Conservation (phyloP, 2,329 filamentous ascomycete species). For the Davidsoniella eucalypti region DNA sequence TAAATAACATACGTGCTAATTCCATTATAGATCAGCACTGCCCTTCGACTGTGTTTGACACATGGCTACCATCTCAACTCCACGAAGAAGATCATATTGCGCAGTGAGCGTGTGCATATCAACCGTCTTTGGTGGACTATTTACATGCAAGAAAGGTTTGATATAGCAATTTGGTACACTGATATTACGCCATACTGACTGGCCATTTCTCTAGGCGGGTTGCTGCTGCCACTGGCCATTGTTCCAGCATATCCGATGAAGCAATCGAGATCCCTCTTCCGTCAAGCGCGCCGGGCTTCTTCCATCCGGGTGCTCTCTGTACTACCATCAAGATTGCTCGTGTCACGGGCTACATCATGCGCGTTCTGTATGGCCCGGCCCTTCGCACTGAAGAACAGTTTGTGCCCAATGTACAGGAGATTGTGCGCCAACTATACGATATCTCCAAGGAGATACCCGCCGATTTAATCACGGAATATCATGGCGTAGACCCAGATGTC, state of each 20-base stretch:
- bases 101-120: constrained; percentile 15
- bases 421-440: constrained; percentile 16
- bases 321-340: constrained; percentile 18
- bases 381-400: constrained; percentile 19
- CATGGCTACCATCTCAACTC: constrained; percentile 18
- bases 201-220: constrained; percentile 1
- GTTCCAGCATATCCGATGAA: constrained; percentile 9
- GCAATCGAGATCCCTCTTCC: constrained; percentile 12
- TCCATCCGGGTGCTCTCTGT: constrained; percentile 17
- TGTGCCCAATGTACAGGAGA: constrained; percentile 20
- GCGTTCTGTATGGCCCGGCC: constrained; percentile 19
- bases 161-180: not conserved
- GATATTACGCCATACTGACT: not conserved
- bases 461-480: constrained; percentile 15
- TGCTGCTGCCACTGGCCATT: constrained; percentile 12
- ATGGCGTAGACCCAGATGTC: constrained; percentile 15
- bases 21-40: constrained; percentile 17
- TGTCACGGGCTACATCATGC: constrained; percentile 17
- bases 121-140: constrained; percentile 19
- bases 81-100: constrained; percentile 10
- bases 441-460: constrained; percentile 15
- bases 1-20: not conserved
- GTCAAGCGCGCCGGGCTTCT: constrained; percentile 17
- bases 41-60: constrained; percentile 17
- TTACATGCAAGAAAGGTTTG: constrained; percentile 19